Percentiles rank a stretch among this genome's conserved stretches.
These are phyloP conservation scores for Penicillium lividum DNA, from an alignment of 495 filamentous ascomycete species.

Conservation along the genomic window DNA sequence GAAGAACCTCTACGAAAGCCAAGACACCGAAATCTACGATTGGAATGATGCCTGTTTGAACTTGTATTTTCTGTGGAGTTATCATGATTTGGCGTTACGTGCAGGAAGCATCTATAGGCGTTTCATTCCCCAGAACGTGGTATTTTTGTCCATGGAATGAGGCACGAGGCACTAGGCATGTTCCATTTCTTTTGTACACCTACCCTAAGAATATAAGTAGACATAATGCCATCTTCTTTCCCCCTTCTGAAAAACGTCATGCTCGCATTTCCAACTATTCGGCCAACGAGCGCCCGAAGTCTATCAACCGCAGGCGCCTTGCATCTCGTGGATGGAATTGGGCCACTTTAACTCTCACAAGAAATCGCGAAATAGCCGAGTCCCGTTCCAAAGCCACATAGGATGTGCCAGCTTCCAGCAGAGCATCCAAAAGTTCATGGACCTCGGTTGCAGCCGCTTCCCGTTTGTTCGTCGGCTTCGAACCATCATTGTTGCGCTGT, in stretches of 20 bases:
- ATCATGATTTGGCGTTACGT: constrained; percentile 27
- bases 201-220: constrained; percentile 17
- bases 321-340: constrained; percentile 87
- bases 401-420: constrained; percentile 61
- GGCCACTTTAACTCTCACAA: constrained; percentile 81
- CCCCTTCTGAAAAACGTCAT: neutral
- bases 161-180: neutral
- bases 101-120: constrained; percentile 27
- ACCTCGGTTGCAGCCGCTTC: constrained; percentile 67
- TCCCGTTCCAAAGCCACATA: constrained; percentile 74
- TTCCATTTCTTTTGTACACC: constrained; percentile 11
- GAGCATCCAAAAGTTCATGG: constrained; percentile 61
- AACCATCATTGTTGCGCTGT: constrained; percentile 43
- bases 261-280: constrained; percentile 39
- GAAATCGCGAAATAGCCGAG: constrained; percentile 77
- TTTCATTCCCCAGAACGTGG: constrained; percentile 11
- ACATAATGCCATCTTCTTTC: constrained; percentile 21
- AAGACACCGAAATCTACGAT: constrained; percentile 41
- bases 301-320: constrained; percentile 69
- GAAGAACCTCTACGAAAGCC: constrained; percentile 27
- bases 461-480: constrained; percentile 52
- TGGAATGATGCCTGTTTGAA: constrained; percentile 50
- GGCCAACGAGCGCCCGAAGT: constrained; percentile 79
- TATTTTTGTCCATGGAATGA: neutral
- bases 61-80: constrained; percentile 14